These are phyloP conservation scores for Haematococcus lacustris DNA, from an alignment of 139 green algal genomes.

Conservation along the genomic window DNA sequence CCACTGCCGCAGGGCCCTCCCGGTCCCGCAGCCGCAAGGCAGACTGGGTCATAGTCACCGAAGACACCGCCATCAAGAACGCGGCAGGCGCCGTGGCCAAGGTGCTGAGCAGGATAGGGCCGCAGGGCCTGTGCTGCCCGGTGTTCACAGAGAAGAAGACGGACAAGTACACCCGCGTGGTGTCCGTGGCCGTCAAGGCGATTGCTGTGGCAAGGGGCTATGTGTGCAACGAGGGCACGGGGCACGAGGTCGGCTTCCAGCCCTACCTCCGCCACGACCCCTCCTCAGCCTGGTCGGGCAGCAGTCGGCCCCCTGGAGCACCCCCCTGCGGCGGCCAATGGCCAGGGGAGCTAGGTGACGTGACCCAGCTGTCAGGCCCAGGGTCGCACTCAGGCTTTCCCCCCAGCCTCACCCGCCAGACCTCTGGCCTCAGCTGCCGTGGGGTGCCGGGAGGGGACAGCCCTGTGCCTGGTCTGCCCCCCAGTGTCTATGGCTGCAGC, in stretches of 20 bases:
- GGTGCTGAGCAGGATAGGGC: slow-evolving; percentile 28
- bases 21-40: slow-evolving; percentile 27
- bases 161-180: slow-evolving; percentile 24
- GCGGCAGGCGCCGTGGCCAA: slow-evolving; percentile 37
- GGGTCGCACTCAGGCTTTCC: too few relatives aligned
- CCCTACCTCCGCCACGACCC: slow-evolving; percentile 22
- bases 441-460: too few relatives aligned
- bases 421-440: too few relatives aligned
- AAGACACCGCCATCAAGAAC: slow-evolving; percentile 42
- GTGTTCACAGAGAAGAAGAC: slow-evolving; percentile 40
- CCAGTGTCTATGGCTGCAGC: too few relatives aligned
- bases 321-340: too few relatives aligned
- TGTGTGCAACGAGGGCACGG: slow-evolving; percentile 29
- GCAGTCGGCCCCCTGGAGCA: background rate
- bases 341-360: too few relatives aligned
- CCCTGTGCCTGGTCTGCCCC: too few relatives aligned
- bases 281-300: background rate
- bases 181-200: slow-evolving; percentile 32
- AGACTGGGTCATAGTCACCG: slow-evolving; percentile 39
- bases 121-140: slow-evolving; percentile 29
- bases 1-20: slow-evolving; percentile 1
- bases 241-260: slow-evolving; percentile 34
- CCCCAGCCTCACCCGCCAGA: too few relatives aligned
- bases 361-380: too few relatives aligned
- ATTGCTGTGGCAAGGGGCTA: slow-evolving; percentile 31